A percentile compares a stretch with the other conserved stretches of the same genome.
Conservation (phyloP, 768 basidiomycete genomes). For the Favolaschia claudopus region DNA sequence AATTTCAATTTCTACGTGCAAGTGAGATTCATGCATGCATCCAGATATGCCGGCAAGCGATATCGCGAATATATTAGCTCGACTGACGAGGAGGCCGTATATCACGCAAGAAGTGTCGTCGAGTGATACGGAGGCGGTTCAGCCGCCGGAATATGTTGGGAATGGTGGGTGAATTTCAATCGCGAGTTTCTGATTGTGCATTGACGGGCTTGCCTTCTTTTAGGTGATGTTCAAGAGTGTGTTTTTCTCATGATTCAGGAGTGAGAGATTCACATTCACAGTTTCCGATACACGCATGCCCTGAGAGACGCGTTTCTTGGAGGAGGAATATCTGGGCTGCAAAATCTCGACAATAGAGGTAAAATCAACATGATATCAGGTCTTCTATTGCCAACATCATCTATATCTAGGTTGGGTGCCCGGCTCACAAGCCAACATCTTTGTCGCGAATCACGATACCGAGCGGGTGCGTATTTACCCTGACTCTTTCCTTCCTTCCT, state of each 20-base stretch:
- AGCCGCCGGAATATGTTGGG: conserved; percentile 61
- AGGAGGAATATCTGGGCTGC: conserved; percentile 57
- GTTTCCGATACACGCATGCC: conserved; percentile 67
- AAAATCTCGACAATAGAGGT: conserved; percentile 61
- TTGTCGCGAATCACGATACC: conserved; percentile 76
- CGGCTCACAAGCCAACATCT: conserved; percentile 62
- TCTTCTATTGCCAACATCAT: background rate
- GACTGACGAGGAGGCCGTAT: conserved; percentile 53
- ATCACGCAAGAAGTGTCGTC: conserved; percentile 71
- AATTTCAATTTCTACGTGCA: too few species aligned
- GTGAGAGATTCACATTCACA: conserved; percentile 14
- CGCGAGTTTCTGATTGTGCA: too few species aligned
- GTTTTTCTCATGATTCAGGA: conserved; percentile 19
- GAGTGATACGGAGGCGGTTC: conserved; percentile 56
- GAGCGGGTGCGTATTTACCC: conserved; percentile 52
- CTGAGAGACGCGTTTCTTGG: conserved; percentile 60
- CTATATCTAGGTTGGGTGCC: conserved; percentile 63
- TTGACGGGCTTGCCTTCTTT: too few species aligned
- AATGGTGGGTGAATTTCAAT: too few species aligned
- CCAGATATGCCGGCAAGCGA: conserved; percentile 63
- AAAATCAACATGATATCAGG: background rate
- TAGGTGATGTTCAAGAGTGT: conserved; percentile 74
- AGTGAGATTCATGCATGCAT: too few species aligned
- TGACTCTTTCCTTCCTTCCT: background rate
- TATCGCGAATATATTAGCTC: conserved; percentile 59